Percentiles rank a stretch among this genome's conserved stretches.
phyloP scores from a whole-genome alignment of 192 early-diverging fungal genomes.

The Backusella parvicylindrica region DNA sequence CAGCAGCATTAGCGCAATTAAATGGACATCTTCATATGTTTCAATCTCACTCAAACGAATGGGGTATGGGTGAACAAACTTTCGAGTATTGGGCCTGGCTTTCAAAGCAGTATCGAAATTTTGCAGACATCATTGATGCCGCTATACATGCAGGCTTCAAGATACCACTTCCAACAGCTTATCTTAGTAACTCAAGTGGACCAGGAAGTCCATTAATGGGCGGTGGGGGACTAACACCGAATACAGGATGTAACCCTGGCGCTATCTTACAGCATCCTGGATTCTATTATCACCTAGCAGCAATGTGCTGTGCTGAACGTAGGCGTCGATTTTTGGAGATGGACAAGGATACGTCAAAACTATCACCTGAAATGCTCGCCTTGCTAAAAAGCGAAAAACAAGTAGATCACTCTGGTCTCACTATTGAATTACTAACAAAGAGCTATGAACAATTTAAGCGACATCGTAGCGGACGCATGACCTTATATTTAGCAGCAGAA shows the following conservation, averaged over 20 bases:
- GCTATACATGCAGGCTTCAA: constrained; percentile 65
- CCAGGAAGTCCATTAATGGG: constrained; percentile 33
- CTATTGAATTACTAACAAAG: constrained; percentile 86
- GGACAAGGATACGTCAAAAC: constrained; percentile 9
- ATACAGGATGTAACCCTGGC: constrained; percentile 54
- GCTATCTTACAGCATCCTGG: constrained; percentile 82
- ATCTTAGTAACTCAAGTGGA: constrained; percentile 23
- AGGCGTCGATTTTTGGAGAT: constrained; percentile 54
- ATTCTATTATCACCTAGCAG: constrained; percentile 77
- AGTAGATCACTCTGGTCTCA: constrained; percentile 62
- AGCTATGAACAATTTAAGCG: constrained; percentile 89
- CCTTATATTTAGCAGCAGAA: constrained; percentile 79
- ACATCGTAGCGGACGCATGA: constrained; percentile 71
- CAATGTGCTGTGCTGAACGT: constrained; percentile 69
- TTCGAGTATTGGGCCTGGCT: constrained; percentile 87
- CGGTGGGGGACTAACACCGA: constrained; percentile 14
- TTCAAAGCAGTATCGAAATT: constrained; percentile 74
- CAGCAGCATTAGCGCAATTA: constrained; percentile 66
- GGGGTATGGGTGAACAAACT: constrained; percentile 68
- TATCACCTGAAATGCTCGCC: background rate
- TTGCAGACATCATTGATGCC: constrained; percentile 75
- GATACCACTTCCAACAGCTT: constrained; percentile 57
- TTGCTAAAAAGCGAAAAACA: constrained; percentile 42
- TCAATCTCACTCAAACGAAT: constrained; percentile 52
- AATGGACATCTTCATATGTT: constrained; percentile 66